phyloP scores from a whole-genome alignment of 2,329 filamentous ascomycete species.

The Xylariales sp. region DNA sequence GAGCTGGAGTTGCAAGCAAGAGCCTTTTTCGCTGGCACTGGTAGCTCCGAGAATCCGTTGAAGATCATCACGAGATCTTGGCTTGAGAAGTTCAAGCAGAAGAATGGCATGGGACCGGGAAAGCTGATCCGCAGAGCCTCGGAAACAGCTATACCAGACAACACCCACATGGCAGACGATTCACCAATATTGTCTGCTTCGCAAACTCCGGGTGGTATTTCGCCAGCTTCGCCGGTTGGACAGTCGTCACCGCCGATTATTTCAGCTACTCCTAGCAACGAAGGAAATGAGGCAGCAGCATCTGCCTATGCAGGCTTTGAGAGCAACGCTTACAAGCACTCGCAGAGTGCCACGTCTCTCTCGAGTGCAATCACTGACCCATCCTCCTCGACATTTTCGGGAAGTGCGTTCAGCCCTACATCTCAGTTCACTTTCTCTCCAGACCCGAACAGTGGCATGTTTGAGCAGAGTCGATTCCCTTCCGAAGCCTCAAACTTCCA shows the following conservation, averaged over 20 bases:
- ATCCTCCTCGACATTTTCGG: slow-evolving; percentile 63
- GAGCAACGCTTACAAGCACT: slow-evolving; percentile 51
- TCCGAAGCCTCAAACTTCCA: slow-evolving; percentile 51
- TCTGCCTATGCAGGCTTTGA: slow-evolving; percentile 58
- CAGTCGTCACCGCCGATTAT: slow-evolving; percentile 65
- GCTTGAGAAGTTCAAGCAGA: slow-evolving; percentile 95
- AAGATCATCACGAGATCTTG: slow-evolving; percentile 71
- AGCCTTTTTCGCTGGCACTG: slow-evolving; percentile 68
- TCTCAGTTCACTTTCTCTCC: slow-evolving; percentile 73
- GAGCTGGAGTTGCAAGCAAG: slow-evolving; percentile 79
- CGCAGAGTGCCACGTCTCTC: slow-evolving; percentile 62
- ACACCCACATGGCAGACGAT: slow-evolving; percentile 50
- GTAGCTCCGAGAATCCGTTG: slow-evolving; percentile 65
- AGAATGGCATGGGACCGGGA: slow-evolving; percentile 56
- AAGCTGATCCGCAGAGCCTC: slow-evolving; percentile 53
- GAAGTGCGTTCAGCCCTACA: slow-evolving; percentile 66
- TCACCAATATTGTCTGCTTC: slow-evolving; percentile 51
- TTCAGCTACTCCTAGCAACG: slow-evolving; percentile 65
- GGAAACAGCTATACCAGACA: slow-evolving; percentile 68
- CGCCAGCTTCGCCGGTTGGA: slow-evolving; percentile 66
- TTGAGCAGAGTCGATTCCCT: slow-evolving; percentile 40
- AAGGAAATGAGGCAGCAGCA: slow-evolving; percentile 58
- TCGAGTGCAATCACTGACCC: slow-evolving; percentile 64
- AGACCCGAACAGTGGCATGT: slow-evolving; percentile 64
- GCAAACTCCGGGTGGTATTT: slow-evolving; percentile 62